These are phyloP conservation scores for Cornus suecica DNA, from an alignment of 148 eudicot genomes.

Conservation along the genomic window DNA sequence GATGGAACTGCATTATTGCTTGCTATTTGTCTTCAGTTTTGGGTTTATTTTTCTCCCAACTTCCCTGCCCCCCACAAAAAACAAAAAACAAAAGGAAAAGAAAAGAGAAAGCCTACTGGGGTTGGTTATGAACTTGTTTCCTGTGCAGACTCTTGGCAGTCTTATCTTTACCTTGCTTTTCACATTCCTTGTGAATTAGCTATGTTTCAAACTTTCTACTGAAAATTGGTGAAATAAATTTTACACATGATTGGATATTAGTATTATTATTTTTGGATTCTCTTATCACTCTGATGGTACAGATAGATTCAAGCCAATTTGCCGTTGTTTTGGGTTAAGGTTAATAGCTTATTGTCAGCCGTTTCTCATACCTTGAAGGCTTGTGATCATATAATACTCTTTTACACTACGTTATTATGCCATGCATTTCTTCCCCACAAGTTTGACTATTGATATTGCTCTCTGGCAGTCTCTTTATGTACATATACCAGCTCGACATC, in stretches of 20 bases:
- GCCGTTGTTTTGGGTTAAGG: background rate
- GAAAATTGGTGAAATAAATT: background rate
- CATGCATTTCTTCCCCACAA: conserved; percentile 8
- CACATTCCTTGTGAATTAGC: background rate
- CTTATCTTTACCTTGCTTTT: background rate
- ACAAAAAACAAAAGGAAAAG: too few species aligned
- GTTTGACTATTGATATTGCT: conserved; percentile 16
- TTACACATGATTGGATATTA: conserved; percentile 1
- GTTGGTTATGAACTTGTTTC: background rate
- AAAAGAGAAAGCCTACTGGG: too few species aligned
- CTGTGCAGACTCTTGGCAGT: background rate
- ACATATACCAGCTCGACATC: conserved; percentile 86
- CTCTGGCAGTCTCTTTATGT: conserved; percentile 79
- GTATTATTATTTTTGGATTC: conserved; percentile 1
- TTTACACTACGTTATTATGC: background rate
- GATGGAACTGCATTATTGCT: background rate
- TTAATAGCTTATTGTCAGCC: background rate
- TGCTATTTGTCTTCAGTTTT: background rate
- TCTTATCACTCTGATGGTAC: background rate
- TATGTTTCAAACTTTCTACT: background rate
- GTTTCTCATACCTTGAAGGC: background rate
- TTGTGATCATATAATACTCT: background rate
- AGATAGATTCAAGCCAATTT: background rate
- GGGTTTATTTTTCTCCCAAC: background rate
- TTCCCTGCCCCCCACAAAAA: background rate